Evolutionary conservation across 805 yeast species (phyloP), one percentile per base, ranked within the genome.

Genomic region (Kuraishia ogatae): DNA sequence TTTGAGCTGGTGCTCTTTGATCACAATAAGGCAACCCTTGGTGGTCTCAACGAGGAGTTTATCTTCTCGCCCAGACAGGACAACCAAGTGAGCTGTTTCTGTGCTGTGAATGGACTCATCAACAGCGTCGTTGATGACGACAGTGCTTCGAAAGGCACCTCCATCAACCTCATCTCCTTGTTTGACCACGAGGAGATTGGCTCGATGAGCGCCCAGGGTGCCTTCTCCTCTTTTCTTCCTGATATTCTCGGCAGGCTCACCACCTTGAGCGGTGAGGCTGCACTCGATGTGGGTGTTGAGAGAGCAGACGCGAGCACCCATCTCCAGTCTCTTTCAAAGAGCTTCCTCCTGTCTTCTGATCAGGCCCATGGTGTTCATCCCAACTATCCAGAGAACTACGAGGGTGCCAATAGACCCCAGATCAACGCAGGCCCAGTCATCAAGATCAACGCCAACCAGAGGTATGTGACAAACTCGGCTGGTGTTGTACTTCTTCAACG

Each of bases 281-380:
- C 56, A 11, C 61, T 57, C 29, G 59, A 68, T 2, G 69, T 70
- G 3, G 55, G 62, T 13, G 62, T 61, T 1, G 63, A 67, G 6
- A 50, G 21, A 20, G 24, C 58, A 13, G 22, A 24, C 6, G 29
- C 10, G 8, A 71, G 82, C 0, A 69, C 69, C 48, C 76, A 81
- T 57, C 71, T 79, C 56, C 81, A 84, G 60, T 68, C 86, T 1
- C 77, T 84, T 71, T 78, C 92, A 8, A 85, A 85, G 66, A 90
- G 97, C 1, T 92, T 94, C 69, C 79, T 93, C 61, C 69, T 94
- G 50, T 92, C 97, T 0, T 89, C 97, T 0, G 99, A 93, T 68
- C 94, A 91, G 83, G 97, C 98, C 1, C 99, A 93, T 67, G 98
- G 97, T 35, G 87, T 93, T 46, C 97, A 93, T 69, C 99, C 99